phyloP scores from a whole-genome alignment of 805 yeast genomes.

The Priceomyces castillae region DNA sequence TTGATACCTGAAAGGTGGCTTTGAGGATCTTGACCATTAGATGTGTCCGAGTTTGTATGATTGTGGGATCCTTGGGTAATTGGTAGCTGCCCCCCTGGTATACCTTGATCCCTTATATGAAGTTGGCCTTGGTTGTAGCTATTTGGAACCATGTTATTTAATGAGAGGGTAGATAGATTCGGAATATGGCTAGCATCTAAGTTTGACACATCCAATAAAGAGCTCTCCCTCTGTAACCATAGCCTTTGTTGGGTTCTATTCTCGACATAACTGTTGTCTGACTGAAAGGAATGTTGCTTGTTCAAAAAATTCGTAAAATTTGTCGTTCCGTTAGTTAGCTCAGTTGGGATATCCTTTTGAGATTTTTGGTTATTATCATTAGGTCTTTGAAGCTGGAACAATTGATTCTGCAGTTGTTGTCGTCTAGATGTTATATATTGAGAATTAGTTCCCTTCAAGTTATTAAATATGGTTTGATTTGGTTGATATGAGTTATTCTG shows the following conservation, averaged over 20 bases:
- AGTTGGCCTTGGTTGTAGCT: constrained; percentile 25
- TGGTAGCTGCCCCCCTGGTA: neutral
- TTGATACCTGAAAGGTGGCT: constrained; percentile 16
- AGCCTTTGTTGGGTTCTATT: constrained; percentile 80
- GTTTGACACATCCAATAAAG: constrained; percentile 55
- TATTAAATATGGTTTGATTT: constrained; percentile 40
- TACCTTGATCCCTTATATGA: constrained; percentile 12
- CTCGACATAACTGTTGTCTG: constrained; percentile 27
- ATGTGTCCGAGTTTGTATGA: neutral
- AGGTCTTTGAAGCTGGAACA: neutral
- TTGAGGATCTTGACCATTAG: neutral
- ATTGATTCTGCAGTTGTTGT: constrained; percentile 9
- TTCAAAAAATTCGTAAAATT: constrained; percentile 31
- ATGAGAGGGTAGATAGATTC: constrained; percentile 39
- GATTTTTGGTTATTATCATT: constrained; percentile 4
- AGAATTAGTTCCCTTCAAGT: constrained; percentile 38
- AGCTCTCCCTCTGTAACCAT: constrained; percentile 80
- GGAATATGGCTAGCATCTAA: constrained; percentile 28
- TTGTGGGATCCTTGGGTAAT: constrained; percentile 5
- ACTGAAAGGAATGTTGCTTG: constrained; percentile 10
- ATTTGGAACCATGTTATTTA: constrained; percentile 37
- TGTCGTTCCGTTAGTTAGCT: constrained; percentile 21
- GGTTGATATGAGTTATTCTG: constrained; percentile 42
- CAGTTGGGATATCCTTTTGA: neutral
- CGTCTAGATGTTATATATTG: constrained; percentile 29